Conservation (phyloP, 352 stramenopile genomes). For the Pythium myriotylum region DNA sequence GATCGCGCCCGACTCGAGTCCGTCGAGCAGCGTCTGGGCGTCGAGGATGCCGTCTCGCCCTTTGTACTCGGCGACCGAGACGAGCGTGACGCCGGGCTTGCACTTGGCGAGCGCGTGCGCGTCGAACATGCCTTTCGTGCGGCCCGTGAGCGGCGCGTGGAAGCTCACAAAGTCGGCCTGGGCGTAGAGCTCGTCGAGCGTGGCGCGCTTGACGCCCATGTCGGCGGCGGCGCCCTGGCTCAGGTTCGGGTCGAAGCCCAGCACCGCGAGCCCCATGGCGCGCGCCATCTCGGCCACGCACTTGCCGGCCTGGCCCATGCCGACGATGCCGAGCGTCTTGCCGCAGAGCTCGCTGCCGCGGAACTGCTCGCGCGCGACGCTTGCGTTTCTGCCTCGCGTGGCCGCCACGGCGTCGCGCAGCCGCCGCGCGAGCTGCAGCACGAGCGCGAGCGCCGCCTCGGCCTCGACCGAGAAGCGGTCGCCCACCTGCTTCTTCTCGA, state of each 20-base stretch:
- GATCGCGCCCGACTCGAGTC: constrained; percentile 77
- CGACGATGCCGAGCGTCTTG: constrained; percentile 74
- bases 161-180: constrained; percentile 93
- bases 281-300: constrained; percentile 74
- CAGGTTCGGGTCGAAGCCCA: constrained; percentile 76
- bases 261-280: constrained; percentile 70
- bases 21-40: constrained; percentile 69
- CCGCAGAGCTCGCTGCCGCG: constrained; percentile 57
- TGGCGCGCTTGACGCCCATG: constrained; percentile 66
- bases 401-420: constrained; percentile 54
- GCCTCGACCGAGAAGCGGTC: constrained; percentile 78
- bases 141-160: constrained; percentile 94
- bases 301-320: constrained; percentile 69
- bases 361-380: constrained; percentile 48
- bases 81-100: constrained; percentile 90
- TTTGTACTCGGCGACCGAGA: constrained; percentile 82
- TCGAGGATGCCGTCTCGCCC: constrained; percentile 79
- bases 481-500: constrained; percentile 72
- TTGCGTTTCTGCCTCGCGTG: constrained; percentile 22
- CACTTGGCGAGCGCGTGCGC: constrained; percentile 80
- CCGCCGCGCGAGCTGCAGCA: constrained; percentile 66
- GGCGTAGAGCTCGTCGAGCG: constrained; percentile 65
- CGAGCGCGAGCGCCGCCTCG: constrained; percentile 62
- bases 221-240: constrained; percentile 62
- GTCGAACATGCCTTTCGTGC: constrained; percentile 90